Evolutionary conservation across 1,139 yeast species (phyloP).

Genomic region (Pichia sp.): DNA sequence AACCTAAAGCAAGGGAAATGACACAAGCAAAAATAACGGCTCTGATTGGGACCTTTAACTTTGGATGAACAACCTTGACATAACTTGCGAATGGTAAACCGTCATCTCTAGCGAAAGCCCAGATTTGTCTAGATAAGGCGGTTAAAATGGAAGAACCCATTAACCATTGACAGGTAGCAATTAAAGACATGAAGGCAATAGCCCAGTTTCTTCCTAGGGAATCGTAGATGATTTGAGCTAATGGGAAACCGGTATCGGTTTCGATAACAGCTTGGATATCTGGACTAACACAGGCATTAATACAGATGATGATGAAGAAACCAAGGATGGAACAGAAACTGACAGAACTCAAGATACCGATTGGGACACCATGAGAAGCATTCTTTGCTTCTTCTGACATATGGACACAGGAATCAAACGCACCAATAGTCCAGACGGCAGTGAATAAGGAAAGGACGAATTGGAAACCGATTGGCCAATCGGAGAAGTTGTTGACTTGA

Average conservation of each 20-base stretch:
- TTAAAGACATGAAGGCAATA: constrained; percentile 58
- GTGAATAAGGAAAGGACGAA: constrained; percentile 57
- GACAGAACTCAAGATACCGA: constrained; percentile 60
- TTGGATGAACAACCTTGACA: constrained; percentile 55
- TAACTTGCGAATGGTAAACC: constrained; percentile 46
- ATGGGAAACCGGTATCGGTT: constrained; percentile 51
- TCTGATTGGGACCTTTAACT: constrained; percentile 56
- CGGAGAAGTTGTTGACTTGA: constrained; percentile 49
- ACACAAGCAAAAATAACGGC: constrained; percentile 57
- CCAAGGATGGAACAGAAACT: constrained; percentile 62
- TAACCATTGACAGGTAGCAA: constrained; percentile 59
- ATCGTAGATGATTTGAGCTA: constrained; percentile 66
- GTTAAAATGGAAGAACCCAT: constrained; percentile 64
- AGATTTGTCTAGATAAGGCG: constrained; percentile 51
- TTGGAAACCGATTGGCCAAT: constrained; percentile 70
- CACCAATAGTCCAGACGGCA: constrained; percentile 65
- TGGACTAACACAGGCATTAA: constrained; percentile 55
- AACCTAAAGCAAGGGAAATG: constrained; percentile 42
- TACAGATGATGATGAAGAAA: constrained; percentile 53
- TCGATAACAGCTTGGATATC: constrained; percentile 45
- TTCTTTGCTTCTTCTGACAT: constrained; percentile 70
- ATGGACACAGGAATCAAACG: constrained; percentile 72
- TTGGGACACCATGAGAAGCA: constrained; percentile 69
- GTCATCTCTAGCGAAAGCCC: constrained; percentile 54
- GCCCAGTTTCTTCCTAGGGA: constrained; percentile 73